Conservation (phyloP, 805 yeast species). For the Saccharomycopsis selenospora region DNA sequence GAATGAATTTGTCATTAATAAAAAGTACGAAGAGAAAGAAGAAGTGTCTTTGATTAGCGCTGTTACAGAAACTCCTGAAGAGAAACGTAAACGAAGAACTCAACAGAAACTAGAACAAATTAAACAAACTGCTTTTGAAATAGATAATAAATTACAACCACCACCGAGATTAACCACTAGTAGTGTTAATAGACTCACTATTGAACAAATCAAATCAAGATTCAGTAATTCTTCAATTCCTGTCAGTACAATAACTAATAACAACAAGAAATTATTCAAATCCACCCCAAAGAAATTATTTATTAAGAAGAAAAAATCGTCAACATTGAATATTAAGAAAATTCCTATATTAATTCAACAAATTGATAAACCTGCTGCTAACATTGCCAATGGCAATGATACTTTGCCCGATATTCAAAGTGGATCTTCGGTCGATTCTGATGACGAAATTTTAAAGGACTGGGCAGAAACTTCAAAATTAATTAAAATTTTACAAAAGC, state of each 20-base stretch:
- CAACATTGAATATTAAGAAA: too few relatives aligned
- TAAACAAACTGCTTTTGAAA: neutral
- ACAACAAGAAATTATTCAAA: too few relatives aligned
- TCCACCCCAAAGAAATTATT: too few relatives aligned
- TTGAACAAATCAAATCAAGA: neutral
- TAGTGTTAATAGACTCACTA: neutral
- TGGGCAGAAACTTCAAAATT: constrained; percentile 4
- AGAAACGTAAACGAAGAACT: neutral
- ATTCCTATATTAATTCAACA: too few relatives aligned
- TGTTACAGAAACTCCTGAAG: neutral
- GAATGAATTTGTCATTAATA: neutral
- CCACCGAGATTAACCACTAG: neutral
- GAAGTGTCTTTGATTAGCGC: too few relatives aligned
- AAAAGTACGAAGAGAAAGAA: too few relatives aligned
- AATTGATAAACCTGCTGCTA: too few relatives aligned
- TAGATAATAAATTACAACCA: neutral
- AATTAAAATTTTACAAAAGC: constrained; percentile 2
- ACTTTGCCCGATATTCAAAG: too few relatives aligned
- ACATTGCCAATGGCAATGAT: too few relatives aligned
- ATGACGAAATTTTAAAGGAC: neutral
- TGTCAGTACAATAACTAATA: too few relatives aligned
- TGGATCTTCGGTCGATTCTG: too few relatives aligned
- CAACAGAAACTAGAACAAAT: neutral
- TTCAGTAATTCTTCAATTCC: neutral
- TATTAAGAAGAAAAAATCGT: too few relatives aligned